A percentile compares a stretch with the other conserved stretches of the same genome.
These are phyloP conservation scores for Talaromyces sp. DNA, from an alignment of 2,329 filamentous ascomycete genomes.

Conservation along the genomic window DNA sequence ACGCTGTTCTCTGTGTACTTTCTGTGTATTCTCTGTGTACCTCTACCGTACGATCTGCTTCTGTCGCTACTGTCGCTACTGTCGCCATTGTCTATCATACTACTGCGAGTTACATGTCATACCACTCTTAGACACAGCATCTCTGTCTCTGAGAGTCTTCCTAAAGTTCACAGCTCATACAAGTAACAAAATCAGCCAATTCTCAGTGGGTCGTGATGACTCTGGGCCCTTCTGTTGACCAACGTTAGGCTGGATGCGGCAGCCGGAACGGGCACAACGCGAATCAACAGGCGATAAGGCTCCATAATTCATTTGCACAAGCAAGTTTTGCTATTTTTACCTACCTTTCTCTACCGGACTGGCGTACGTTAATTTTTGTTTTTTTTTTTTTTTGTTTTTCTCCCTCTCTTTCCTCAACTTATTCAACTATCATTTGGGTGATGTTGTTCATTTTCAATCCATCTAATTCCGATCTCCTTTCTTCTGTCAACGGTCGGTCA, in stretches of 20 bases:
- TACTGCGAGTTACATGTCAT: neutral
- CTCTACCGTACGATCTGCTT: neutral
- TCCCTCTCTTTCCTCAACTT: neutral
- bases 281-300: slow-evolving; percentile 23
- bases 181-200: neutral
- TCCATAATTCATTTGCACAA: slow-evolving; percentile 13
- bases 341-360: neutral
- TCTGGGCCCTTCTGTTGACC: neutral
- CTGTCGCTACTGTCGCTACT: neutral
- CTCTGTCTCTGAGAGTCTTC: neutral
- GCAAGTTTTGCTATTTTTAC: slow-evolving; percentile 11
- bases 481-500: neutral
- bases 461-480: neutral
- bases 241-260: slow-evolving; percentile 35
- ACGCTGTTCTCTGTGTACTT: neutral
- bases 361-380: too few species aligned
- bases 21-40: neutral
- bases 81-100: neutral
- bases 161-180: neutral
- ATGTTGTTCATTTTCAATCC: neutral
- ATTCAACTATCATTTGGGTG: neutral
- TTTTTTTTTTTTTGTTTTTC: neutral
- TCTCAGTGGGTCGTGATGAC: neutral
- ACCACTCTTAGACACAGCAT: neutral
- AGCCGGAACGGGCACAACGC: slow-evolving; percentile 29